Conservation (phyloP, 1,139 yeast species). For the Pichia sp. region DNA sequence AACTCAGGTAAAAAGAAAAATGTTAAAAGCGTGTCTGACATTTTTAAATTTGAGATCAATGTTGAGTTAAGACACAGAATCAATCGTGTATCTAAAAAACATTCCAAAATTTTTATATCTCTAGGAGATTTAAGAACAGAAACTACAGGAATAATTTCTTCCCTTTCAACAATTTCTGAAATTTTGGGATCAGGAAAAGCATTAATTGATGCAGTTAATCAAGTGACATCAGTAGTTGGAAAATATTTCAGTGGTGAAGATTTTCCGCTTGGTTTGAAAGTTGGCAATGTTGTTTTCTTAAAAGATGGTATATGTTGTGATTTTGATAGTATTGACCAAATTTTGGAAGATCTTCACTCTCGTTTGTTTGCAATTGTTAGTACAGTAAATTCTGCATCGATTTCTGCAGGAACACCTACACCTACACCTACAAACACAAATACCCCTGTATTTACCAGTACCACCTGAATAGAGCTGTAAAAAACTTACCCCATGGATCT, state of each 20-base stretch:
- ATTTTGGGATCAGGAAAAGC: slow-evolving; percentile 1
- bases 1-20: slow-evolving; percentile 8
- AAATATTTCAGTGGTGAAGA: slow-evolving; percentile 19
- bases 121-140: slow-evolving; percentile 10
- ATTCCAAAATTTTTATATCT: slow-evolving; percentile 22
- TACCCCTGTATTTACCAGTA: no score
- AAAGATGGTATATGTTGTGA: slow-evolving; percentile 25
- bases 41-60: slow-evolving; percentile 16
- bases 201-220: neutral
- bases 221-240: neutral
- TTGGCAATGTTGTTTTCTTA: slow-evolving; percentile 19
- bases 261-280: slow-evolving; percentile 9
- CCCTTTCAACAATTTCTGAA: neutral
- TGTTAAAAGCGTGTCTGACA: slow-evolving; percentile 7
- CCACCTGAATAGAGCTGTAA: no score
- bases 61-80: slow-evolving; percentile 23
- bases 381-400: slow-evolving; percentile 1
- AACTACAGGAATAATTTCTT: slow-evolving; percentile 5
- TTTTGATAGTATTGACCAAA: slow-evolving; percentile 17
- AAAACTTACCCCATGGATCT: no score
- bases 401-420: no score
- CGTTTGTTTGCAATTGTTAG: slow-evolving; percentile 3
- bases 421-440: no score
- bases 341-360: slow-evolving; percentile 19
- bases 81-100: slow-evolving; percentile 17